Base-by-base conservation (phyloP, 768 basidiomycete genomes). In the Phylloporus sp. region DNA sequence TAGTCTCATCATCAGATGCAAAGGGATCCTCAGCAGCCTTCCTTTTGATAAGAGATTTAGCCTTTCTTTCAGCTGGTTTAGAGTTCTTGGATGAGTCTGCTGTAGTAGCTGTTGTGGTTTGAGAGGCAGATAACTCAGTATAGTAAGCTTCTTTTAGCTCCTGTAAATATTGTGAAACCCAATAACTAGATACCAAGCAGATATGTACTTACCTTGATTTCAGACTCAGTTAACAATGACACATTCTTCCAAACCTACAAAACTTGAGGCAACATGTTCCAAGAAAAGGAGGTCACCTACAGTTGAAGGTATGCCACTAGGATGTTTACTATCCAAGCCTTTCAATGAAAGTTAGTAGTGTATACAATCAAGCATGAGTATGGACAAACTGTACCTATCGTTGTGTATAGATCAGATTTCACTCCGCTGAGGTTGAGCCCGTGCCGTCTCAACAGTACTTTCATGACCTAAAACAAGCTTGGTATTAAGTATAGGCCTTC, bases 291-390 rank as follows among this genome's bases (percentile, higher is more conserved):
- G 44, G 27, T 2, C 13, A 65, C 76, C 41, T 51, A 85, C 87
- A 54, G 87, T 88, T 22, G 87, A 84, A 35, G 76, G 79, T 45
- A 90, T 76, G 8, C 86, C 84, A 61, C 85, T 87, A 1, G 82
- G 66, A 62, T 89, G 88, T 61, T 90, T 90, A 67, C 86, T 88
- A 57, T 88, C 85, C 50, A 90, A 70, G 1, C 84, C 85, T 82
- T 59, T n/a, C 45, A 51, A 27, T n/a, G 3, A 42, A 32, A 31
- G n/a, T 53, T 10, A 55, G 28, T 18, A 5, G 36, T 26, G 5
- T 1, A 12, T 8, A 22, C 3, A 29, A 0, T 16, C n/a, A 27
- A 23, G 15, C 5, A 20, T 39, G 10, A 12, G 3, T n/a, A n/a
- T n/a, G 34, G n/a, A 38, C 2, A 45, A n/a, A 38, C 20, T 66